These are phyloP conservation scores for Mychonastes homosphaera DNA, from an alignment of 139 green algal species.

Conservation along the genomic window DNA sequence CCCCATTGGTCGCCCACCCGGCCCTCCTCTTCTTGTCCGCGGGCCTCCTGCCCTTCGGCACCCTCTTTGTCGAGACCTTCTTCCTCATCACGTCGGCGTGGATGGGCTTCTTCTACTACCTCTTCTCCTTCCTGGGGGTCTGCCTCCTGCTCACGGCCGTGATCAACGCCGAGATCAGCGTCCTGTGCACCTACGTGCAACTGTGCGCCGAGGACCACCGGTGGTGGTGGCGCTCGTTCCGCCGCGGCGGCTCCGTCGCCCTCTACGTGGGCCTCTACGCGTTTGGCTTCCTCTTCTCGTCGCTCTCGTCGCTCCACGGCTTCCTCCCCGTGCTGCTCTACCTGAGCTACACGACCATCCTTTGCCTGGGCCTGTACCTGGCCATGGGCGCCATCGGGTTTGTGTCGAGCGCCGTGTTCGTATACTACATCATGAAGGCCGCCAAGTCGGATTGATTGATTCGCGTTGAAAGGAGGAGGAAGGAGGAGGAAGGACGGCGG, in stretches of 20 bases:
- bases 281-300: slow-evolving; percentile 61
- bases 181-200: slow-evolving; percentile 82
- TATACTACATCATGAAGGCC: slow-evolving; percentile 43
- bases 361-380: slow-evolving; percentile 65
- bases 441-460: slow-evolving; percentile 47
- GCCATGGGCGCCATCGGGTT: slow-evolving; percentile 77
- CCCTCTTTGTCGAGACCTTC: slow-evolving; percentile 75
- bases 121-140: slow-evolving; percentile 82
- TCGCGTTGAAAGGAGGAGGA: no score
- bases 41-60: slow-evolving; percentile 86
- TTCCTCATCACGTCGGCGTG: slow-evolving; percentile 90
- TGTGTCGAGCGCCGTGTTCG: slow-evolving; percentile 37
- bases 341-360: slow-evolving; percentile 72
- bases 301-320: slow-evolving; percentile 52
- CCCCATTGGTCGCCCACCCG: slow-evolving; percentile 64
- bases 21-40: slow-evolving; percentile 66
- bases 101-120: slow-evolving; percentile 95
- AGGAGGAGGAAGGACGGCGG: no score
- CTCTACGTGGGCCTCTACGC: slow-evolving; percentile 54
- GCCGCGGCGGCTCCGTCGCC: slow-evolving; percentile 62
- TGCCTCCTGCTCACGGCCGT: slow-evolving; percentile 72
- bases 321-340: slow-evolving; percentile 73
- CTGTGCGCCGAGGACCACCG: slow-evolving; percentile 86
- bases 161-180: slow-evolving; percentile 71
- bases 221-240: slow-evolving; percentile 89